Conservation (phyloP, 164 flowering plant species). For the Umbilicus rupestris region DNA sequence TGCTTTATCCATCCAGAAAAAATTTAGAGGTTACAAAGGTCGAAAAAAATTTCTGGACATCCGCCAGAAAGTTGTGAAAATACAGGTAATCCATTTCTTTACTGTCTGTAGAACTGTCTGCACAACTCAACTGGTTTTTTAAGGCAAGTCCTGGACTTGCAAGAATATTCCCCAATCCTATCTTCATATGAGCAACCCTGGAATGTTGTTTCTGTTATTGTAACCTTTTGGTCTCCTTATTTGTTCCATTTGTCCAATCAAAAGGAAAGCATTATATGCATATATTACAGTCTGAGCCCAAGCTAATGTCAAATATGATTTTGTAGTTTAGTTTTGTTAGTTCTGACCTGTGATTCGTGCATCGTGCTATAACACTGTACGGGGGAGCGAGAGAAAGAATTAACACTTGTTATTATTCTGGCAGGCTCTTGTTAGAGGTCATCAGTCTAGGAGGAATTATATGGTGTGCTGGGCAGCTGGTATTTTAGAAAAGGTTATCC, state of each 20-base stretch:
- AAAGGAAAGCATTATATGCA: too few species aligned
- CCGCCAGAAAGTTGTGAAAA: slow-evolving; percentile 86
- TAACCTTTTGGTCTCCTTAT: too few species aligned
- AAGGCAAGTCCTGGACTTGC: not conserved
- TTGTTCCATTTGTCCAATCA: too few species aligned
- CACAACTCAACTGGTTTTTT: too few species aligned
- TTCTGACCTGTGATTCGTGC: not conserved
- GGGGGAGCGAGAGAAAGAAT: not conserved
- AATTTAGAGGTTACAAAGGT: slow-evolving; percentile 84
- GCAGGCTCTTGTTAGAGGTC: slow-evolving; percentile 95
- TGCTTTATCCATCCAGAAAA: slow-evolving; percentile 92
- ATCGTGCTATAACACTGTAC: not conserved
- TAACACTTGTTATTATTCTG: slow-evolving; percentile 10
- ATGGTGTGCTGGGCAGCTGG: slow-evolving; percentile 84
- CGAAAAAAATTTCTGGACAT: slow-evolving; percentile 69
- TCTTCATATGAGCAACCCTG: not conserved
- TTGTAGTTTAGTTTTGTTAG: not conserved
- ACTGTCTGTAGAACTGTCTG: too few species aligned
- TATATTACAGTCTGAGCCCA: too few species aligned
- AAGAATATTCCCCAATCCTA: not conserved
- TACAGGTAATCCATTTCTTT: slow-evolving; percentile 72
- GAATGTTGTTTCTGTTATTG: not conserved
- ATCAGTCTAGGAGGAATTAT: slow-evolving; percentile 78
- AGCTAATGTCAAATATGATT: too few species aligned
- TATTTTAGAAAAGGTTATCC: slow-evolving; percentile 68